Evolutionary conservation across 106 monocot species (phyloP).

Genomic region (Allium sativum): DNA sequence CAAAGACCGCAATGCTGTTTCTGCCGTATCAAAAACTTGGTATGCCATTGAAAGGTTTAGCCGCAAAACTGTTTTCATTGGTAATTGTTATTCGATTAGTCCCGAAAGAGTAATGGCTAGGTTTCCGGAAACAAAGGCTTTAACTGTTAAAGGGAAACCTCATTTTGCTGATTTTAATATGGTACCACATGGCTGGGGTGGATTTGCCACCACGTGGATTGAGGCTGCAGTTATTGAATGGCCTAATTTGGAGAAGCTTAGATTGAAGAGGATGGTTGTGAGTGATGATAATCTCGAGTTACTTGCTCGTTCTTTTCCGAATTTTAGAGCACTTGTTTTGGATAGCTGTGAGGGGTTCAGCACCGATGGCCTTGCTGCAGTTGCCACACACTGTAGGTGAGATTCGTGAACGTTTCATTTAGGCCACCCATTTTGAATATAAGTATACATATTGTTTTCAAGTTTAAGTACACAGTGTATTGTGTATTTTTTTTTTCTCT

Average conservation of each 20-base stretch:
- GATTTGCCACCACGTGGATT: slow-evolving; percentile 7
- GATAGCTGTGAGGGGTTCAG: slow-evolving; percentile 16
- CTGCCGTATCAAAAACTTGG: slow-evolving; percentile 9
- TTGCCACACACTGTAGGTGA: slow-evolving; percentile 10
- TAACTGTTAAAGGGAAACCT: slow-evolving; percentile 11
- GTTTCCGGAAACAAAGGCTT: slow-evolving; percentile 2
- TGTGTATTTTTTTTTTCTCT: too few species aligned
- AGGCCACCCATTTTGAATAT: too few species aligned
- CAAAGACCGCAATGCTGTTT: slow-evolving; percentile 7
- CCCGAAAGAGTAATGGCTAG: slow-evolving; percentile 7
- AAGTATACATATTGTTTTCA: too few species aligned
- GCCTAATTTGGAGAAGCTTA: slow-evolving; percentile 9
- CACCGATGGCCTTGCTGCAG: slow-evolving; percentile 2
- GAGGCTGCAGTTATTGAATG: background rate
- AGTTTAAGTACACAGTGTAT: background rate
- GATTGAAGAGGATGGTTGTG: slow-evolving; percentile 17
- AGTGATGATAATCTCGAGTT: slow-evolving; percentile 9
- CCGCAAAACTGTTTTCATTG: slow-evolving; percentile 6
- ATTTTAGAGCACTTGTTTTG: slow-evolving; percentile 8
- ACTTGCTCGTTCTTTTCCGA: slow-evolving; percentile 9
- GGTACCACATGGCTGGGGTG: slow-evolving; percentile 12
- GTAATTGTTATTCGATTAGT: slow-evolving; percentile 10
- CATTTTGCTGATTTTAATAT: slow-evolving; percentile 14
- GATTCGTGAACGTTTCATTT: slow-evolving; percentile 1
- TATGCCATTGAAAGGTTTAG: slow-evolving; percentile 9